phyloP scores from a whole-genome alignment of 768 basidiomycete species.

The Suillus decipiens region DNA sequence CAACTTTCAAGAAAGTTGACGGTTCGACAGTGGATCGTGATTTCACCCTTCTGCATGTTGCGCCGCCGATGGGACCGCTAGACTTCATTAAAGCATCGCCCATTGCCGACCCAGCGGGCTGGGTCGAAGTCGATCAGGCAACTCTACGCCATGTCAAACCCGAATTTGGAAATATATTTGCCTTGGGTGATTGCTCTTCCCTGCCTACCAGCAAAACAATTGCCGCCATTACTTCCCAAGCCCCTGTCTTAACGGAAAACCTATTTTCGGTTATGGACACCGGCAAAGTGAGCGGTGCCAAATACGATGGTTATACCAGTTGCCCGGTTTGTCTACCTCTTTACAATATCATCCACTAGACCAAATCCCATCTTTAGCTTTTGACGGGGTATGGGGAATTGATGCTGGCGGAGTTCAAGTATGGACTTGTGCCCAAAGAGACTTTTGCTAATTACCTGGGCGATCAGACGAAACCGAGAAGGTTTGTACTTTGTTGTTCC shows the following conservation, averaged over 20 bases:
- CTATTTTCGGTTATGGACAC: slow-evolving; percentile 73
- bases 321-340: slow-evolving; percentile 63
- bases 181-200: slow-evolving; percentile 90
- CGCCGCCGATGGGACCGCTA: slow-evolving; percentile 91
- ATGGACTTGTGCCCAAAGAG: slow-evolving; percentile 86
- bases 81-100: slow-evolving; percentile 78
- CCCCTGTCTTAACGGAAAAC: slow-evolving; percentile 90
- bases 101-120: slow-evolving; percentile 80
- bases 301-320: slow-evolving; percentile 88
- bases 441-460: slow-evolving; percentile 68
- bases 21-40: slow-evolving; percentile 68
- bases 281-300: slow-evolving; percentile 66
- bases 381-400: slow-evolving; percentile 80
- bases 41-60: slow-evolving; percentile 83
- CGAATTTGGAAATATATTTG: slow-evolving; percentile 79
- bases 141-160: slow-evolving; percentile 87
- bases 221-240: slow-evolving; percentile 89
- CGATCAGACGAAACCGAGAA: slow-evolving; percentile 75
- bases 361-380: slow-evolving; percentile 44
- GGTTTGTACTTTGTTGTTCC: slow-evolving; percentile 43
- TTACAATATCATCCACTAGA: slow-evolving; percentile 6
- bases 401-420: slow-evolving; percentile 94
- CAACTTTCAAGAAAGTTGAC: slow-evolving; percentile 83
- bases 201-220: slow-evolving; percentile 96
- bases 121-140: slow-evolving; percentile 82